Base-by-base conservation (phyloP, 495 filamentous ascomycete genomes). In the Penicillium mononematosum region DNA sequence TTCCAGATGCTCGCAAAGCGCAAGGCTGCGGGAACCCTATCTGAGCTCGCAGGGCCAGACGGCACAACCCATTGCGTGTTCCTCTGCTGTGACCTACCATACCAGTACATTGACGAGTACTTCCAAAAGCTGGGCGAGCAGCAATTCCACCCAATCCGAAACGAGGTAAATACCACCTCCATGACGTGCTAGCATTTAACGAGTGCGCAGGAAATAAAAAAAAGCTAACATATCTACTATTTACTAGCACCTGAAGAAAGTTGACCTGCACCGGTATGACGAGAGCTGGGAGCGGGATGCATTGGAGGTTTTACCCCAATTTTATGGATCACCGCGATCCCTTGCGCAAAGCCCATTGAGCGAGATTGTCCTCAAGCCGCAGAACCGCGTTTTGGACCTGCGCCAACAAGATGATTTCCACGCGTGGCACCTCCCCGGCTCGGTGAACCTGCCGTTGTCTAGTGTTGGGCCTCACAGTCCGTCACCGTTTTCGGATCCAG, bases 101-200 rank as follows among this genome's bases (percentile, higher is more conserved):
- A 87, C 55, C 83, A 87, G 64, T 85, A 87, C 52, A 76, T 87
- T 39, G 69, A 73, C 20, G 77, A 80, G 60, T 87, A 87, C 56
- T 86, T 84, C 55, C 63, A 79, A 43, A 84, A 82, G 58, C 64
- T 86, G 14, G 74, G 70, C 9, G 51, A 70, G 0, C 71, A 73
- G 11, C 64, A 80, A 53, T 85, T 87, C 58, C 81, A 75, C 19
- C 69, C 76, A 1, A 85, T 85, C 20, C 67, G 67, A n/a, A 86
- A 86, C 53, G 69, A 83, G 72, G 81, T 83, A 63, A 53, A 70
- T 61, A 16, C 27, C 36, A 4, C 16, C 16, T 31, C 47, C 17
- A 31, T 55, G 46, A 52, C 41, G 31, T 39, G 27, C 29, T 54
- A 25, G 11, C 32, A 11, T 54, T 32, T 22, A 54, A 9, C 50